These are phyloP conservation scores for Smittium mucronatum DNA, from an alignment of 371 early-diverging fungal species.

Conservation along the genomic window DNA sequence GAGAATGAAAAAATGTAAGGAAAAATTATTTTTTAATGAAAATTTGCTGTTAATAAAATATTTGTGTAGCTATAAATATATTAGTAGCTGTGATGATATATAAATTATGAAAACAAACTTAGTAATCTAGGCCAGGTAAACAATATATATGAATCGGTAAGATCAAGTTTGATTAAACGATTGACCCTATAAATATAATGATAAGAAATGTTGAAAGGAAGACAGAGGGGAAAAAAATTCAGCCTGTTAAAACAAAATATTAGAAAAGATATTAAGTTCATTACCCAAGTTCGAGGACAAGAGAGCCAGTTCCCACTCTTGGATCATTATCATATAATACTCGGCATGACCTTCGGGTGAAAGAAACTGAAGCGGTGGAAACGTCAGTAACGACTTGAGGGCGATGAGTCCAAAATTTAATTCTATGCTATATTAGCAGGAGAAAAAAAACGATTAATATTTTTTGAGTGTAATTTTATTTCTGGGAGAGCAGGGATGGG, in stretches of 20 bases:
- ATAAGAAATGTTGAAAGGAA: background rate
- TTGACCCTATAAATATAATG: background rate
- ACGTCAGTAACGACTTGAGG: slow-evolving; percentile 8
- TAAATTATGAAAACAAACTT: background rate
- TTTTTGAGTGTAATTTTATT: background rate
- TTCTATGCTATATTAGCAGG: background rate
- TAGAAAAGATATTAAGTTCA: background rate
- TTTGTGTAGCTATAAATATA: no score
- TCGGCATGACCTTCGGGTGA: slow-evolving; percentile 6
- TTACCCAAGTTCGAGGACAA: slow-evolving; percentile 9
- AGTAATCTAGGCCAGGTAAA: slow-evolving; percentile 12
- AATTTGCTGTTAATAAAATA: no score
- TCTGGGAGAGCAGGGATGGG: background rate
- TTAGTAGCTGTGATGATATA: no score
- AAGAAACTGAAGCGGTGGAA: slow-evolving; percentile 1
- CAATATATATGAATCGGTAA: background rate
- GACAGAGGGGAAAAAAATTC: no score
- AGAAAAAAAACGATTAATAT: background rate
- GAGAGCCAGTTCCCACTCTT: slow-evolving; percentile 1
- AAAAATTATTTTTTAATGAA: background rate
- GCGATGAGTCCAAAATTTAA: slow-evolving; percentile 11
- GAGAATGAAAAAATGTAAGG: background rate
- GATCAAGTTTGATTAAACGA: slow-evolving; percentile 9
- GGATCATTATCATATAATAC: slow-evolving; percentile 10
- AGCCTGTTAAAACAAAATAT: background rate